Base-by-base conservation (phyloP, 768 basidiomycete genomes). In the Leucocoprinus birnbaumii region DNA sequence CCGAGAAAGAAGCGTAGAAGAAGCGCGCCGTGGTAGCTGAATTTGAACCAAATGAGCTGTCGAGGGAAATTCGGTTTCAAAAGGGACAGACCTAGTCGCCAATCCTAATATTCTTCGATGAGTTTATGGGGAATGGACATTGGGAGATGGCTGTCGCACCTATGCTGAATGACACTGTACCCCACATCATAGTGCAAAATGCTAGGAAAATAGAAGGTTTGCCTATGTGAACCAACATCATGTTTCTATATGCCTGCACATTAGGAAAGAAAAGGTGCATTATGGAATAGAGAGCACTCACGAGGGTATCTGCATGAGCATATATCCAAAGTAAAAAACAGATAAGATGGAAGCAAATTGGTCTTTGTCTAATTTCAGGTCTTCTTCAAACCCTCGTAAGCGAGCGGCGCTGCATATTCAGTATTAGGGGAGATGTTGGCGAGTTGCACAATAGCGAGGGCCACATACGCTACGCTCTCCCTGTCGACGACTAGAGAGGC, bases 1-100 rank as follows among this genome's bases (percentile, higher is more conserved):
- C 91, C 92, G 31, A 93, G 76, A 65, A 87, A 80, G 69, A 93
- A 92, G 22, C 91, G 79, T 0, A 84, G 84, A 11, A 83, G 66
- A 10, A 90, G 74, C 7, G 80, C 86, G 18, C 82, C 79, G n/a
- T 73, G 65, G 58, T 85, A 94, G 65, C 83, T 84, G 65, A 31
- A 14, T 19, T 18, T 18, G n/a, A 25, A n/a, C n/a, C n/a, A n/a
- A n/a, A 42, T 34, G 31, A 25, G 24, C 37, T 24, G 13, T 5
- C 21, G 10, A 10, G 16, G 25, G 45, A 16, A 10, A 26, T 6
- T 14, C 38, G 19, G 54, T n/a, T 26, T 31, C 31, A 31, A 11
- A 5, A 5, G 31, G 31, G 21, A 31, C 62, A 27, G 48, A 75
- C 73, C 68, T 74, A 18, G 71, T 71, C 3, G 78, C 72, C 51